A percentile compares a stretch with the other conserved stretches of the same genome.
These are phyloP conservation scores for Salvia hispanica DNA, from an alignment of 257 asterid species.

Conservation along the genomic window DNA sequence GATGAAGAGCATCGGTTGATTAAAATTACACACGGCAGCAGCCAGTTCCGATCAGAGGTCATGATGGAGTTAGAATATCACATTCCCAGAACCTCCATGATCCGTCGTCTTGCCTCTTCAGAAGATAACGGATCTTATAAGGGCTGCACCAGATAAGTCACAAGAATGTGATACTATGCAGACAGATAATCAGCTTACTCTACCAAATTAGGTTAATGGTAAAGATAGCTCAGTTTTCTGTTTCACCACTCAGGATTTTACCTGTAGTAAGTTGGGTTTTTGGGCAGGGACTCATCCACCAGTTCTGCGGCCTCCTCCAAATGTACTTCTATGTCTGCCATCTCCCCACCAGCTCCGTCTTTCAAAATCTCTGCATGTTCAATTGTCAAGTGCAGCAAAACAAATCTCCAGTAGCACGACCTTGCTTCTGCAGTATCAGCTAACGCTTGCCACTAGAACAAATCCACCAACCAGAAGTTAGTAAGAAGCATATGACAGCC, in stretches of 20 bases:
- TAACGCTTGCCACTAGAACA: slow-evolving; percentile 81
- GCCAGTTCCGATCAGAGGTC: slow-evolving; percentile 33
- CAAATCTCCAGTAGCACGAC: slow-evolving; percentile 92
- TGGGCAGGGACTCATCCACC: slow-evolving; percentile 77
- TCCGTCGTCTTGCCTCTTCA: slow-evolving; percentile 79
- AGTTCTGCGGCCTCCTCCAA: slow-evolving; percentile 99
- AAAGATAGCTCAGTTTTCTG: neutral
- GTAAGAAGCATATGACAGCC: slow-evolving; percentile 9
- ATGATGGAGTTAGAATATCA: slow-evolving; percentile 57
- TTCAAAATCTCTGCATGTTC: slow-evolving; percentile 64
- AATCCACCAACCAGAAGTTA: slow-evolving; percentile 35
- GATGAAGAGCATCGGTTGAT: slow-evolving; percentile 6
- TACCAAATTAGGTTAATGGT: neutral
- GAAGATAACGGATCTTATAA: slow-evolving; percentile 70
- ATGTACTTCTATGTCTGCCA: slow-evolving; percentile 88
- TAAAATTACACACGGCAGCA: slow-evolving; percentile 12
- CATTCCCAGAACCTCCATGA: slow-evolving; percentile 86
- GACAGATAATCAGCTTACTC: slow-evolving; percentile 11
- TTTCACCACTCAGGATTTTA: slow-evolving; percentile 29
- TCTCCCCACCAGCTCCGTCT: slow-evolving; percentile 69
- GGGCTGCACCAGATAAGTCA: slow-evolving; percentile 66
- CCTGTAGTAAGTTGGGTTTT: slow-evolving; percentile 96
- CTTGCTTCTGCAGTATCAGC: slow-evolving; percentile 80
- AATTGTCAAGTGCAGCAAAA: slow-evolving; percentile 74
- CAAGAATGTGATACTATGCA: slow-evolving; percentile 13